phyloP scores from a whole-genome alignment of 2,329 filamentous ascomycete species.

The Cladophialophora immunda region DNA sequence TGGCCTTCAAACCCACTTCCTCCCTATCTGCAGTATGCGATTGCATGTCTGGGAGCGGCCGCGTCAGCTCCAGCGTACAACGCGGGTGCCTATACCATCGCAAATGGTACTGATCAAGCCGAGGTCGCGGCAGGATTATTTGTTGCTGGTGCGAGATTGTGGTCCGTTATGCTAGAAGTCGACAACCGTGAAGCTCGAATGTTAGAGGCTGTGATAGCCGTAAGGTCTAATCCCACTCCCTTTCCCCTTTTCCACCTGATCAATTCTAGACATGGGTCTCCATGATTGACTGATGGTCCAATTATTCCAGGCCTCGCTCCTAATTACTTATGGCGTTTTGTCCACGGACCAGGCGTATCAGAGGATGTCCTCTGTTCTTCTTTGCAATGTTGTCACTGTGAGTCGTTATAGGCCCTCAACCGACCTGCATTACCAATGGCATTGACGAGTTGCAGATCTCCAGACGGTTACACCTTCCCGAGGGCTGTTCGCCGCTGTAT shows the following conservation, averaged over 20 bases:
- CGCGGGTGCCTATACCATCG: background rate
- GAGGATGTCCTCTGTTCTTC: constrained; percentile 14
- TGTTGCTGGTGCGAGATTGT: constrained; percentile 11
- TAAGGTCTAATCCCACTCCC: background rate
- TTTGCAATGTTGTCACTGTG: constrained; percentile 28
- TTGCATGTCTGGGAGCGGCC: constrained; percentile 25
- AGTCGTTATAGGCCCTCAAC: background rate
- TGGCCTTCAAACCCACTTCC: constrained; percentile 9
- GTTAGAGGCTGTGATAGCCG: constrained; percentile 23
- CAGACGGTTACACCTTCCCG: constrained; percentile 25
- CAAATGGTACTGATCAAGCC: constrained; percentile 10
- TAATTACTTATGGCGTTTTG: constrained; percentile 18
- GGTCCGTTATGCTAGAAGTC: constrained; percentile 27
- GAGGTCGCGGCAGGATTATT: constrained; percentile 20
- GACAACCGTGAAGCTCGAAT: constrained; percentile 27
- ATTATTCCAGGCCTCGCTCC: constrained; percentile 11
- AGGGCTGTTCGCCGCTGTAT: constrained; percentile 23
- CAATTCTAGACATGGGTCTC: too few relatives aligned
- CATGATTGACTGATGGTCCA: background rate
- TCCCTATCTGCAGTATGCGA: constrained; percentile 27
- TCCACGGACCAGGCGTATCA: constrained; percentile 12
- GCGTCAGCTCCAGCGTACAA: too few relatives aligned
- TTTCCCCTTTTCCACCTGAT: background rate
- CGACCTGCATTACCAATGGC: background rate
- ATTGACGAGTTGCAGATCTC: constrained; percentile 23